Base-by-base conservation (phyloP, 2,329 filamentous ascomycete genomes). In the Beauveria pseudobassiana region DNA sequence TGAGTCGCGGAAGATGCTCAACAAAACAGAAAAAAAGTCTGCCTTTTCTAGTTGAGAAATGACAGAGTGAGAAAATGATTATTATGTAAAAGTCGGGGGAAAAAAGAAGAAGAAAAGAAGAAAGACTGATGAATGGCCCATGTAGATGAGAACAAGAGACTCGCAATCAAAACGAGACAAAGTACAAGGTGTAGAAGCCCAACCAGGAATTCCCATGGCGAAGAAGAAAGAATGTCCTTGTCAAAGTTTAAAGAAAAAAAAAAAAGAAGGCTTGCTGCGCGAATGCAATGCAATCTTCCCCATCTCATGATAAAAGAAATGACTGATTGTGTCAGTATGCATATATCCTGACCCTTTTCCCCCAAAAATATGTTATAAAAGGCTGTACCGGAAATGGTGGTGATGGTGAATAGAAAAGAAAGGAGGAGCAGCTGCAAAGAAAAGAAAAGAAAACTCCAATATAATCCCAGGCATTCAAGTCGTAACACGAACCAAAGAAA, bases 391-490 rank as follows among this genome's bases (percentile, higher is more conserved):
- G 40, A 24, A 57, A 48, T 48, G 34, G 54, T 49, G 16, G 43
- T 57, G 16, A 22, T 6, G 20, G 5, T 24, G 20, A 24, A 20
- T 4, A 16, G 14, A 38, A 40, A 34, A 10, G 30, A 20, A n/a
- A 38, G 14, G 34, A 38, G 5, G 5, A 2, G 42, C 40, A n/a
- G 57, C 40, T 28, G 49, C n/a, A 54, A 43, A 22, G 12, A 59
- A 8, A 12, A 42, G 10, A n/a, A 20, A 10, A 30, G n/a, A 48
- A 26, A 55, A 61, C 59, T 61, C 50, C 59, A 2, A 20, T n/a
- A 3, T 49, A 16, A 49, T 28, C 50, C 50, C 50, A 54, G 50
- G 50, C 59, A 34, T 61, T 54, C 54, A 49, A 48, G 20, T 61
- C 59, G 51, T 61, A 28, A 54, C 26, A 9, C 7, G 42, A 18